A percentile compares a stretch with the other conserved stretches of the same genome.
phyloP scores from a whole-genome alignment of 148 eudicot genomes.

The Spergularia marina region DNA sequence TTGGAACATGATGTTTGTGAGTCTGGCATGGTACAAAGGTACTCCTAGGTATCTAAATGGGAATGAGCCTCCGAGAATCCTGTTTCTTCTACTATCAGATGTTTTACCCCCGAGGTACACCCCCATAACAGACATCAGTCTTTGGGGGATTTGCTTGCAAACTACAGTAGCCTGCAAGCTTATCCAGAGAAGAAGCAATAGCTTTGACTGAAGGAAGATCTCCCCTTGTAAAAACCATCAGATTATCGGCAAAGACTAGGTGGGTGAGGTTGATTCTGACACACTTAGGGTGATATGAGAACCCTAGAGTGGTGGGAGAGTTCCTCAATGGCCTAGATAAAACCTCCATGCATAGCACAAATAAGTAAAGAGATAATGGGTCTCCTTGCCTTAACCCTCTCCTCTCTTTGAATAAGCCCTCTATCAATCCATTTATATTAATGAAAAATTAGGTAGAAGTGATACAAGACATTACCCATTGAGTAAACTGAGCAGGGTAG shows the following conservation, averaged over 20 bases:
- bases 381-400: not conserved
- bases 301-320: not conserved
- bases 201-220: not conserved
- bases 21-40: not conserved
- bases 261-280: no score
- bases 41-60: not conserved
- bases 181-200: no score
- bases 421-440: not conserved
- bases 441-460: not conserved
- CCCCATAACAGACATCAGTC: no score
- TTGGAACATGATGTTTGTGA: no score
- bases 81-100: no score
- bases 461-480: not conserved
- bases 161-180: no score
- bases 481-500: not conserved
- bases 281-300: not conserved
- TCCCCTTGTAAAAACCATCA: not conserved
- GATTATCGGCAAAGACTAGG: not conserved
- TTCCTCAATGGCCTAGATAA: not conserved
- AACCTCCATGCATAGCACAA: not conserved
- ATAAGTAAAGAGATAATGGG: not conserved
- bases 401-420: not conserved
- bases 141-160: no score
- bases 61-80: not conserved
- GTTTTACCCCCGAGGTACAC: no score